Base-by-base conservation (phyloP, 208 protist genomes). In the Balamuthia mandrillaris region DNA sequence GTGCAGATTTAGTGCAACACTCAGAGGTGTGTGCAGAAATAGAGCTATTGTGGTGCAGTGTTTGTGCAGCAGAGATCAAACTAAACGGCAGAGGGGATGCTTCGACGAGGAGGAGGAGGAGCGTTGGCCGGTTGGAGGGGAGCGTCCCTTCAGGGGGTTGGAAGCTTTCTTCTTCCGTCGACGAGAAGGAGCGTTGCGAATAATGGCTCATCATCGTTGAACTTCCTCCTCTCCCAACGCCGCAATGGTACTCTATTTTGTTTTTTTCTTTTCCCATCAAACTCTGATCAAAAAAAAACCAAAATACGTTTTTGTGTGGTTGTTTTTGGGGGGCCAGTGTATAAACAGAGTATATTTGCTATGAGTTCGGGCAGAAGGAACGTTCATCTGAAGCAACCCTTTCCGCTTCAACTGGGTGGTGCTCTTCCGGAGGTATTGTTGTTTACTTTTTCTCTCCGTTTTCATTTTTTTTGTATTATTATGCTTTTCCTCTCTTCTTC, bases 341-440 rank as follows among this genome's bases (percentile, higher is more conserved):
- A 51, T 12, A 82, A 82, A 52, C 39, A 33, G 9, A 82, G 51
- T 33, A 58, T 82, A 29, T 82, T 82, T 65, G 49, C 74, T 14
- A 82, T 39, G 5, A 82, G 74, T n/a, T 66, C 41, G 24, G 74
- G 74, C 12, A 47, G 74, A 33, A 82, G 65, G 56, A 52, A 66
- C 6, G 27, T 33, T 24, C 39, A 39, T 12, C 35, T 82, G 12
- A 33, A 63, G 52, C 49, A 33, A 4, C 74, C 74, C 14, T 82
- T 82, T 42, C 24, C 45, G 3, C 74, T 82, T 39, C 51, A 82
- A 37, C 33, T 82, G 31, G 74, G 74, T 37, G 74, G 74, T 52
- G 37, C 35, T 2, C 52, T 82, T 18, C 74, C 74, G 7, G 74
- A 81, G 74, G 74, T 81, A 6, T 31, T 56, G 5, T 12, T 56